Evolutionary conservation across 2,329 filamentous ascomycete species (phyloP).

Genomic region (Phialemoniopsis sp.): DNA sequence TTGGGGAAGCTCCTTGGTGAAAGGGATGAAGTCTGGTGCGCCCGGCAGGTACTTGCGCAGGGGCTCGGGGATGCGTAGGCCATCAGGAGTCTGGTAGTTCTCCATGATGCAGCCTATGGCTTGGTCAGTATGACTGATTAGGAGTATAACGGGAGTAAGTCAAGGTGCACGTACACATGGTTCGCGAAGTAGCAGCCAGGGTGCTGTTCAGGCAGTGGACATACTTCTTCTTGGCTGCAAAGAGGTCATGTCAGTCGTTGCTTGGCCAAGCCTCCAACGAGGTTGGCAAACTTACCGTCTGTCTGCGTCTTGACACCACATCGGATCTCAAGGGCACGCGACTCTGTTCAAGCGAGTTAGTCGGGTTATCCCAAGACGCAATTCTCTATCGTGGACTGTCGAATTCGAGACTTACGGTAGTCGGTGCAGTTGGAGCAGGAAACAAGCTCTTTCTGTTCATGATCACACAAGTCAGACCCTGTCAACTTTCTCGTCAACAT

Average conservation of each 20-base stretch:
- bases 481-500: too few species aligned
- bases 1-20: conserved; percentile 79
- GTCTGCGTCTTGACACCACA: conserved; percentile 85
- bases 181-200: conserved; percentile 39
- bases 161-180: conserved; percentile 21
- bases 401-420: conserved; percentile 33
- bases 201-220: conserved; percentile 84
- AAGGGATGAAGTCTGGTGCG: conserved; percentile 84
- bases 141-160: background rate
- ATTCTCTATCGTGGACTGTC: too few species aligned
- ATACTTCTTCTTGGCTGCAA: conserved; percentile 71
- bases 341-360: conserved; percentile 41
- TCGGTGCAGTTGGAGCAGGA: conserved; percentile 98
- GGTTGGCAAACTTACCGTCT: conserved; percentile 41
- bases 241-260: too few species aligned
- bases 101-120: conserved; percentile 93
- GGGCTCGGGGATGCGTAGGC: conserved; percentile 75
- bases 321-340: conserved; percentile 86
- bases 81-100: conserved; percentile 83
- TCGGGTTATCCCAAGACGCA: too few species aligned
- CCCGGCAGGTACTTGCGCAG: conserved; percentile 89
- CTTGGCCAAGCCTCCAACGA: too few species aligned
- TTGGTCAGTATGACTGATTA: conserved; percentile 39
- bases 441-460: conserved; percentile 73
- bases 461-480: too few species aligned